Conservation (phyloP, 2,329 filamentous ascomycete genomes). For the Dactylellina cionopaga region DNA sequence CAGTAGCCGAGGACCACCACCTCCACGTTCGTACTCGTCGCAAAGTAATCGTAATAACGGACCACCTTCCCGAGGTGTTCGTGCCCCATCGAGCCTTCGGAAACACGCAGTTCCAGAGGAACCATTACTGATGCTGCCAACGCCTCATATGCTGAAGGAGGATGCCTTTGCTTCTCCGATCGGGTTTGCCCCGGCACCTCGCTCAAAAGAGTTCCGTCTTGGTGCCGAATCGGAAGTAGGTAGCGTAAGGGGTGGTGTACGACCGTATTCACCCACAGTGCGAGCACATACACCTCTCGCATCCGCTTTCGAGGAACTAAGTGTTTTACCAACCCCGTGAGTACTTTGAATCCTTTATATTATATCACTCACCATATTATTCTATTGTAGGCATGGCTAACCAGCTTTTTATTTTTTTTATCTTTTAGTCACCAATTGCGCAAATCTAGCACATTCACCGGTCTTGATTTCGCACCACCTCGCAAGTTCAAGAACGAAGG, state of each 20-base stretch:
- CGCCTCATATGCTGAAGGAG: constrained; percentile 83
- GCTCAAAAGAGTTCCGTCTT: constrained; percentile 72
- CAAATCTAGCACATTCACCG: constrained; percentile 81
- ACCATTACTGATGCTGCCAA: constrained; percentile 79
- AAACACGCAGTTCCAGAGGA: constrained; percentile 76
- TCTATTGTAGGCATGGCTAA: constrained; percentile 62
- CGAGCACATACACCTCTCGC: constrained; percentile 80
- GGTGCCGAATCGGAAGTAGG: constrained; percentile 69
- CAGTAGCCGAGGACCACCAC: constrained; percentile 54
- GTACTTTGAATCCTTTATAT: constrained; percentile 61
- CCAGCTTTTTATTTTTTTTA: constrained; percentile 57
- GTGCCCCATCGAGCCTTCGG: constrained; percentile 59
- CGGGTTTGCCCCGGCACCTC: constrained; percentile 86
- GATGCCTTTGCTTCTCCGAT: constrained; percentile 79
- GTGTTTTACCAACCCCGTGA: constrained; percentile 88
- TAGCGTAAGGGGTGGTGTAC: constrained; percentile 68
- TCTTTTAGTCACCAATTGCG: constrained; percentile 73
- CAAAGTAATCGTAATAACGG: constrained; percentile 61
- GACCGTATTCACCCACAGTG: constrained; percentile 78
- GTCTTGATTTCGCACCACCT: constrained; percentile 81
- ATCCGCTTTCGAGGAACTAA: constrained; percentile 86
- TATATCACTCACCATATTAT: constrained; percentile 59
- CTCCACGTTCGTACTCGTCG: constrained; percentile 61
- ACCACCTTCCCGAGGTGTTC: constrained; percentile 59
- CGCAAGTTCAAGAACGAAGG: constrained; percentile 73